phyloP scores from a whole-genome alignment of 129 eudicot species.

The Erigeron canadensis region DNA sequence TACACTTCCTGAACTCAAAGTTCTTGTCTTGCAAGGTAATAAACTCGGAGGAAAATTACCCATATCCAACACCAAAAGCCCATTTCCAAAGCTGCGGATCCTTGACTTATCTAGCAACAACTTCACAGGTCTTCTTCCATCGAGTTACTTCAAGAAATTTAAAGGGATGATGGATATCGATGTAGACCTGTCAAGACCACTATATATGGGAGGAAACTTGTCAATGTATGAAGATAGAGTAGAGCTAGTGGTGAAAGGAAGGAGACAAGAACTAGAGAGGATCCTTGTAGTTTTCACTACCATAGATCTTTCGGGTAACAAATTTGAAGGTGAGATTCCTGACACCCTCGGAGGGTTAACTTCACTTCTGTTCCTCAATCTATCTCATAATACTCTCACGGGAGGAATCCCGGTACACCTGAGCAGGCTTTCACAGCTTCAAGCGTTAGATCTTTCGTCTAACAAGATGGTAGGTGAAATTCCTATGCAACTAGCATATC shows the following conservation, averaged over 20 bases:
- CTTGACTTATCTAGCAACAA: constrained; percentile 40
- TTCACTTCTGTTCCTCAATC: constrained; percentile 34
- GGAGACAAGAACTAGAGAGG: constrained; percentile 18
- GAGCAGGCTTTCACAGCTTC: constrained; percentile 24
- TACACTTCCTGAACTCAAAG: constrained; percentile 36
- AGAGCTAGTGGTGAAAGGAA: constrained; percentile 30
- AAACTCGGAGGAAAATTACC: constrained; percentile 29
- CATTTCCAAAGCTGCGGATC: constrained; percentile 36
- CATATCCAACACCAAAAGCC: constrained; percentile 13
- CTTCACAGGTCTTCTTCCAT: constrained; percentile 32
- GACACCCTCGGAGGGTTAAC: constrained; percentile 20
- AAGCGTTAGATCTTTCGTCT: constrained; percentile 40
- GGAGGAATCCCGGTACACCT: constrained; percentile 27
- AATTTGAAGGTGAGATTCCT: constrained; percentile 41
- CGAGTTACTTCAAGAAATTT: constrained; percentile 29
- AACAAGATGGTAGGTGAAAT: constrained; percentile 37
- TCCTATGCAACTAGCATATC: constrained; percentile 24
- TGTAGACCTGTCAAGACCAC: not conserved
- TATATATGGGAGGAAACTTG: constrained; percentile 28
- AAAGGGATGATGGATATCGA: constrained; percentile 27
- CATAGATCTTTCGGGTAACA: constrained; percentile 40
- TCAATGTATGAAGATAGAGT: constrained; percentile 26
- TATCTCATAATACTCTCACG: constrained; percentile 38
- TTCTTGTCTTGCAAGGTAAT: constrained; percentile 41
- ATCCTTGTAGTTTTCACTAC: constrained; percentile 32